These are phyloP conservation scores for Starmerella etchellsii DNA, from an alignment of 805 yeast genomes.

Conservation along the genomic window DNA sequence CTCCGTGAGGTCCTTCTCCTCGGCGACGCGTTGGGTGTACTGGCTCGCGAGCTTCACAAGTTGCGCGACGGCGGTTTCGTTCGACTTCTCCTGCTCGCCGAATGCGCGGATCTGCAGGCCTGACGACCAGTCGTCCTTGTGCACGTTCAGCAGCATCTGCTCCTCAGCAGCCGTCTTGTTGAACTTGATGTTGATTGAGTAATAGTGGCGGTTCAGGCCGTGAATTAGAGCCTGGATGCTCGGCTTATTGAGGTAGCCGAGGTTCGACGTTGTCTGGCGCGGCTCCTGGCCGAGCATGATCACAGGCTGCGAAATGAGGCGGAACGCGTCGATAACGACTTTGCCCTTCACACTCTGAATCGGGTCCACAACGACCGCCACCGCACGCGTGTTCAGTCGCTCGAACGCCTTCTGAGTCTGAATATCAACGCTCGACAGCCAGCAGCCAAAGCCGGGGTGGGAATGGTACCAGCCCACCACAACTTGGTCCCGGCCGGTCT, in stretches of 20 bases:
- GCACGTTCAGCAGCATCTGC: conserved; percentile 83
- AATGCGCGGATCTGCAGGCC: conserved; percentile 74
- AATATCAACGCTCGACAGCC: conserved; percentile 96
- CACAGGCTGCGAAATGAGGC: conserved; percentile 76
- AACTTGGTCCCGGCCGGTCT: conserved; percentile 98
- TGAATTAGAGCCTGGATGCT: conserved; percentile 93
- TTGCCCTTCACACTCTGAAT: conserved; percentile 98
- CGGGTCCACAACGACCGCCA: conserved; percentile 97
- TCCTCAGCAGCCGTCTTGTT: conserved; percentile 86
- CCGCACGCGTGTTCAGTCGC: conserved; percentile 88
- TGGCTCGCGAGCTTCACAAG: conserved; percentile 84
- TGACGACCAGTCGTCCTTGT: conserved; percentile 90
- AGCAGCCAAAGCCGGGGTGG: conserved; percentile 99
- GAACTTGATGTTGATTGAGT: conserved; percentile 88
- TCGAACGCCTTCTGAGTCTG: conserved; percentile 97
- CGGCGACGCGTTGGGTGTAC: conserved; percentile 80
- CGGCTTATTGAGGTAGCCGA: conserved; percentile 91
- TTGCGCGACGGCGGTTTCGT: conserved; percentile 55
- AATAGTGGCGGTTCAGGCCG: conserved; percentile 92
- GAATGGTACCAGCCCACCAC: conserved; percentile 99
- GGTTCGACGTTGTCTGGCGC: conserved; percentile 90
- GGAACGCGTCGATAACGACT: conserved; percentile 96
- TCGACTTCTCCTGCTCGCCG: conserved; percentile 60
- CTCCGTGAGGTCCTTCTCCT: conserved; percentile 77
- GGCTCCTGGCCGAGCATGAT: conserved; percentile 96